Conservation (phyloP, 352 stramenopile species). For the Pilasporangium apinafurcum region DNA sequence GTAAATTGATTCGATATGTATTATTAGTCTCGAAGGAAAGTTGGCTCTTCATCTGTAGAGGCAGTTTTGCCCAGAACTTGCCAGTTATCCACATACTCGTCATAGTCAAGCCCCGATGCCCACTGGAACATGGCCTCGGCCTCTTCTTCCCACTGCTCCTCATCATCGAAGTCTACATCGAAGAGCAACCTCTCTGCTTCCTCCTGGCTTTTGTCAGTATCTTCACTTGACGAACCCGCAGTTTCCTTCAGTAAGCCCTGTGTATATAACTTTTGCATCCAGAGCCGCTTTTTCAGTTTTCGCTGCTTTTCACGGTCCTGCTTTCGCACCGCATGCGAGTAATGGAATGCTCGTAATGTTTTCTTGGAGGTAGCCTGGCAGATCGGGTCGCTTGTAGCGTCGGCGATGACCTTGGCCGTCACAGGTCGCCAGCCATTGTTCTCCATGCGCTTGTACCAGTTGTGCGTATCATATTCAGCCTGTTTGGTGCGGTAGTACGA, state of each 20-base stretch:
- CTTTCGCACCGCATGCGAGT: constrained; percentile 41
- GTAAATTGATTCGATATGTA: too few relatives aligned
- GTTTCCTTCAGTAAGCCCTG: constrained; percentile 36
- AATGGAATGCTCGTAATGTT: constrained; percentile 24
- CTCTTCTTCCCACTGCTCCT: constrained; percentile 59
- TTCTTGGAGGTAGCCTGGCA: constrained; percentile 36
- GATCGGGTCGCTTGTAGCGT: constrained; percentile 54
- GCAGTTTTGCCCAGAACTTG: constrained; percentile 48
- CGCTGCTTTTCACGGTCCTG: constrained; percentile 45
- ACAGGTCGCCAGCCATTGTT: constrained; percentile 90
- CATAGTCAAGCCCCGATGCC: constrained; percentile 58
- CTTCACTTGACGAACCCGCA: not conserved
- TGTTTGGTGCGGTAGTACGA: constrained; percentile 62
- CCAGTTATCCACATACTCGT: constrained; percentile 71
- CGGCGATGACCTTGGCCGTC: constrained; percentile 68
- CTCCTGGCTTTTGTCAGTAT: constrained; percentile 8
- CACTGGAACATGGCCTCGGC: constrained; percentile 72
- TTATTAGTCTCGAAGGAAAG: too few relatives aligned
- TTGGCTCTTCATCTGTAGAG: constrained; percentile 21
- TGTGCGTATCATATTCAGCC: constrained; percentile 35
- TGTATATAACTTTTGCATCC: constrained; percentile 77
- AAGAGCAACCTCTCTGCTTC: constrained; percentile 16
- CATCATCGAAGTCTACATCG: constrained; percentile 64
- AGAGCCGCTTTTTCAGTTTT: constrained; percentile 62
- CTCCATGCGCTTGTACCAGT: constrained; percentile 86